Conservation (phyloP, 106 monocot genomes). For the Acorus calamus region DNA sequence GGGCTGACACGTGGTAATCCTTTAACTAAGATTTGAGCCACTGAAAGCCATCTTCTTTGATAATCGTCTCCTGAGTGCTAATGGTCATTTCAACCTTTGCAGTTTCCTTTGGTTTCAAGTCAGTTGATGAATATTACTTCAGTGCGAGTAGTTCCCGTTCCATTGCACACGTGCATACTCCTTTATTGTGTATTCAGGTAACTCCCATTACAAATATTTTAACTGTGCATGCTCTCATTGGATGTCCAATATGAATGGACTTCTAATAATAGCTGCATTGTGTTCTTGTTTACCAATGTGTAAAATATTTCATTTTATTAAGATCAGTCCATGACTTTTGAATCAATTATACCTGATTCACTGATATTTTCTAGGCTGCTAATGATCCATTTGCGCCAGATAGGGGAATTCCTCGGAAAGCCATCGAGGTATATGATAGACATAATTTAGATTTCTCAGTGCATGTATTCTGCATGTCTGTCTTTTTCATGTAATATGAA, state of each 20-base stretch:
- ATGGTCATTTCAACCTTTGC: conserved; percentile 6
- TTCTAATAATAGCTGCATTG: background rate
- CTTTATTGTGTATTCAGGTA: conserved; percentile 96
- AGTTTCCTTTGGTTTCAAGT: conserved; percentile 98
- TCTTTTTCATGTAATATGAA: too few relatives aligned
- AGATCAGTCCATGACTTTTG: too few relatives aligned
- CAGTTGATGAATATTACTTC: conserved; percentile 88
- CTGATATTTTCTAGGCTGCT: conserved; percentile 32
- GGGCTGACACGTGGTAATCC: conserved; percentile 80
- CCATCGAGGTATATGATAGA: conserved; percentile 47
- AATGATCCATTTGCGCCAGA: conserved; percentile 84
- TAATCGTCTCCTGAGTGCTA: background rate
- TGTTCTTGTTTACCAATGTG: background rate
- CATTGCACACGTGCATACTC: conserved; percentile 55
- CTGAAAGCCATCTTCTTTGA: background rate
- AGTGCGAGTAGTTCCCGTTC: conserved; percentile 78
- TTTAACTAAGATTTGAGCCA: background rate
- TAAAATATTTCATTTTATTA: background rate
- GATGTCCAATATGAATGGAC: too few relatives aligned
- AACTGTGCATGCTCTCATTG: too few relatives aligned
- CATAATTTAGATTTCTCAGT: background rate
- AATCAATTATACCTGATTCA: background rate
- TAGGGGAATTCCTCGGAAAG: conserved; percentile 72
- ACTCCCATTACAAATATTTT: background rate
- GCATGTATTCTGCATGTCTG: too few relatives aligned